Evolutionary conservation across 768 basidiomycete genomes (phyloP), one percentile per base, ranked within the genome.

Genomic region (Rhizopogon vesiculosus): DNA sequence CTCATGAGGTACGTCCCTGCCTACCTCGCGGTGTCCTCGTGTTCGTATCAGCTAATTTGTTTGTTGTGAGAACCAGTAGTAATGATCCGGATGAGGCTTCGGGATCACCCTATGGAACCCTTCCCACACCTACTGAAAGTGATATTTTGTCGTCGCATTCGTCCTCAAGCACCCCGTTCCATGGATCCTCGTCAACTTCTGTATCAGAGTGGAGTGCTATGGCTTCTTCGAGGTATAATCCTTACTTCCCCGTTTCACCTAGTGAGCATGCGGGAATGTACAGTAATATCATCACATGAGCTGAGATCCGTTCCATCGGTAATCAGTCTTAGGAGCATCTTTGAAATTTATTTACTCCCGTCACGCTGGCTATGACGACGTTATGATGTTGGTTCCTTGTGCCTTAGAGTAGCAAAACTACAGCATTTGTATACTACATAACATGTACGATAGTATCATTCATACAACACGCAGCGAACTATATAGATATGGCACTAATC

Each of bases 121-220:
- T 71, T 66, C 78, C 74, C 62, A 82, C 83, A 58, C 78, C 84
- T 4, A 78, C 83, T 3, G 87, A 86, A 63, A 84, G 80, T 62
- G 87, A 88, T 58, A 68, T 77, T 41, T 64, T 76, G 73, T 73
- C 75, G 31, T 74, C 76, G n/a, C 74, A 76, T 57, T 76, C 76
- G 52, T 70, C 76, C 48, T 74, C 76, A 57, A 73, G 68, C 58
- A 73, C 70, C 58, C 70, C 70, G 56, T 73, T 73, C 73, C 74
- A 67, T 69, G 70, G 60, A 66, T 67, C 73, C 59, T 68, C 64
- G 25, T 54, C 68, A 62, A 76, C 70, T 56, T 61, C 81, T 54
- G 79, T 80, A 41, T 79, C 83, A 60, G 80, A 86, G 69, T 86
- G 85, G 86, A 80, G 76, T 60, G 74, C 79, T 55, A 74, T 85